Evolutionary conservation across 2,329 filamentous ascomycete genomes (phyloP), one percentile per base, ranked within the genome.

Genomic region (Hypocreales sp.): DNA sequence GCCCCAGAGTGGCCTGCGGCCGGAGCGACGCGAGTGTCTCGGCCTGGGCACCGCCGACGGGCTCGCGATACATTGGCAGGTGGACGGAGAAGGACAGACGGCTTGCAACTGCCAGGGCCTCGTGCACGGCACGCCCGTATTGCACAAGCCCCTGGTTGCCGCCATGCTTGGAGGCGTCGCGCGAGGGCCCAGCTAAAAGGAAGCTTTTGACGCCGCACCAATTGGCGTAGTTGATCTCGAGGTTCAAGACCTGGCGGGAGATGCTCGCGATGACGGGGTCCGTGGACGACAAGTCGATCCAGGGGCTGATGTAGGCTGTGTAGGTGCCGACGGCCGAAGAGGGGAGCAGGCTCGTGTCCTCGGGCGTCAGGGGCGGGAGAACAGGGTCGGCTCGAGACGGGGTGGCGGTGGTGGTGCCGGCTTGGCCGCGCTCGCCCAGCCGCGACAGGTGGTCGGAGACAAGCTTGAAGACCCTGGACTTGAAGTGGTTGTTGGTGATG

Each of bases 201-300:
- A 95, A 64, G 51, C 79, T 92, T 30, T 75, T 73, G 25, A 90
- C 68, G 20, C 92, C 92, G 45, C 84, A 94, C 55, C 95, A 98
- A 35, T 83, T 86, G 36, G 92, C 90, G 55, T 94, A 98, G 26
- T 83, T 80, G 25, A 95, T 68, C 49, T 98, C 90, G 21, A 93
- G 65, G 47, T 84, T 84, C 36, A 98, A 61, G 6, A 92, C 79
- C 54, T 94, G 87, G 24, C 81, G 73, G 20, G 87, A 94, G 32
- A 95, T 67, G 48, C 80, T 81, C 7, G 83, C 74, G 35, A 95
- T 75, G 35, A 87, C 53, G 6, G 84, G 80, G 48, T 94, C 79
- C 2, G 73, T 57, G 3, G 86, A 92, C 41, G 76, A 78, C 9
- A 95, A 58, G 46, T 95, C 86, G 38, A 93, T 87, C 87, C 87